phyloP scores from a whole-genome alignment of 352 stramenopile species.

The Globisporangium paddicum region DNA sequence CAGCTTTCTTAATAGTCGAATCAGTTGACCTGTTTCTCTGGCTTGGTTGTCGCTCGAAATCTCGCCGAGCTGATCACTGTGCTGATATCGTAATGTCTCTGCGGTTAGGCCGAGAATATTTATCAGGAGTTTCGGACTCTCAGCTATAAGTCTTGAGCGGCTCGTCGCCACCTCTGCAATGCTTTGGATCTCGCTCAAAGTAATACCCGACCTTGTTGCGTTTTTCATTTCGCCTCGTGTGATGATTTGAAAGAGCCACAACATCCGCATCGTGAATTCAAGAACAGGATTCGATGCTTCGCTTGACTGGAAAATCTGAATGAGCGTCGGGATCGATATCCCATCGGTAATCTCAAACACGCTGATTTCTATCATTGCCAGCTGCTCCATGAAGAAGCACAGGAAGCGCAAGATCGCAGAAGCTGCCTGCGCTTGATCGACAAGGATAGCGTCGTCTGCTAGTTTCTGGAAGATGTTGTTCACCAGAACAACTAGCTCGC shows the following conservation, averaged over 20 bases:
- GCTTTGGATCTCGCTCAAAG: neutral
- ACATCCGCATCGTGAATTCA: neutral
- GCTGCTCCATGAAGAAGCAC: constrained; percentile 11
- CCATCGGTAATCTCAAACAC: neutral
- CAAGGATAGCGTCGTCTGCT: neutral
- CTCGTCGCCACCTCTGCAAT: neutral
- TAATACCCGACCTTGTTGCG: neutral
- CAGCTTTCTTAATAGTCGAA: neutral
- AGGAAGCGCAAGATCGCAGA: constrained; percentile 1
- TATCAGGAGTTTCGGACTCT: neutral
- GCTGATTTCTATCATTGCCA: neutral
- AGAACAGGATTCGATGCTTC: neutral
- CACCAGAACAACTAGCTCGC: neutral
- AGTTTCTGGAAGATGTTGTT: neutral
- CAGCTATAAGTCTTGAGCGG: neutral
- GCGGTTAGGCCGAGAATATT: constrained; percentile 2
- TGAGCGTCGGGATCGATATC: neutral
- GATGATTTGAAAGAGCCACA: constrained; percentile 8
- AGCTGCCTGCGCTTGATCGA: neutral
- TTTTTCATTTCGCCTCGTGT: neutral
- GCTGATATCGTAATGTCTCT: neutral
- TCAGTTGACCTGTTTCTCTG: neutral
- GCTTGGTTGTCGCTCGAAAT: neutral
- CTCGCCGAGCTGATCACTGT: neutral
- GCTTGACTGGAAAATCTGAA: neutral